Evolutionary conservation across 2,329 filamentous ascomycete species (phyloP).

Genomic region (Tolypocladium endophyticum): DNA sequence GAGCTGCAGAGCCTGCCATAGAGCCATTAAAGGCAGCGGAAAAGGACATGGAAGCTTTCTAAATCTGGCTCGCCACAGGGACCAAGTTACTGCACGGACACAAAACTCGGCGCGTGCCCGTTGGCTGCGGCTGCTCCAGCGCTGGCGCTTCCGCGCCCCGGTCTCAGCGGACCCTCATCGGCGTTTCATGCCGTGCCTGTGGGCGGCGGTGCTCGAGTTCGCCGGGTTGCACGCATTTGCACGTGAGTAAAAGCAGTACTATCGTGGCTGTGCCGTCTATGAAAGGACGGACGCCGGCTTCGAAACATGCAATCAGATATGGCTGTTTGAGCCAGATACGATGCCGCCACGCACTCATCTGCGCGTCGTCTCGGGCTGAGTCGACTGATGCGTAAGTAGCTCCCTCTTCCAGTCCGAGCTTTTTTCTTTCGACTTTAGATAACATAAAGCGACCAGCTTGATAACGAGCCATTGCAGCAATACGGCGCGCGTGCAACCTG

Average conservation of each 20-base stretch:
- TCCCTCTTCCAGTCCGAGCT: too few species aligned
- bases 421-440: too few species aligned
- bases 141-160: neutral
- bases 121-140: neutral
- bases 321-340: too few species aligned
- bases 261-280: neutral
- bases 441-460: neutral
- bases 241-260: neutral
- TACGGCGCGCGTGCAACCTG: too few species aligned
- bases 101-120: neutral
- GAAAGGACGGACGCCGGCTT: neutral
- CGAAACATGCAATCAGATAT: neutral
- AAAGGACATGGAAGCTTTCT: neutral
- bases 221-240: neutral
- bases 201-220: neutral
- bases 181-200: slow-evolving; percentile 1
- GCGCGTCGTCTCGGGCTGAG: neutral
- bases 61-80: neutral
- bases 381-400: neutral
- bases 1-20: neutral
- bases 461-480: neutral
- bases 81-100: neutral
- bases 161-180: neutral
- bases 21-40: neutral
- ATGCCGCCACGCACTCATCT: too few species aligned